A percentile compares a stretch with the other conserved stretches of the same genome.
phyloP scores from a whole-genome alignment of 768 basidiomycete genomes.

The Boletus sensibilis region DNA sequence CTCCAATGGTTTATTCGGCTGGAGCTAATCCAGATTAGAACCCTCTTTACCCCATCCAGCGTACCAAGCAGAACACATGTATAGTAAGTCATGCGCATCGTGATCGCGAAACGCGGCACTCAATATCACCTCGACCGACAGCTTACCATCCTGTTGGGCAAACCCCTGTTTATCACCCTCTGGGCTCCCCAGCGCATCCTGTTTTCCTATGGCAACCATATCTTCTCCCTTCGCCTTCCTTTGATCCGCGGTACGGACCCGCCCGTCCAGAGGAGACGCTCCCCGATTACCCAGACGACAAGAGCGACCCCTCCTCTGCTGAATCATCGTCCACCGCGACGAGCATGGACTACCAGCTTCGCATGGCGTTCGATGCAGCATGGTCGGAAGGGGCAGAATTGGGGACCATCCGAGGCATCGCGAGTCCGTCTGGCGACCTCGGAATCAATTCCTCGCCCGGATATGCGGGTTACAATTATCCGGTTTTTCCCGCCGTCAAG shows the following conservation, averaged over 20 bases:
- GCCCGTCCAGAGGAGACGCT: constrained; percentile 5
- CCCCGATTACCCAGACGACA: constrained; percentile 25
- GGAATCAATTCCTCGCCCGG: constrained; percentile 13
- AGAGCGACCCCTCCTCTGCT: constrained; percentile 27
- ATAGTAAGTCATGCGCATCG: constrained; percentile 14
- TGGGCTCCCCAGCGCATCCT: constrained; percentile 14
- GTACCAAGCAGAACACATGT: constrained; percentile 17
- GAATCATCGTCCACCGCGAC: constrained; percentile 17
- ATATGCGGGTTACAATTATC: constrained; percentile 10
- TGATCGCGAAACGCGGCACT: not conserved
- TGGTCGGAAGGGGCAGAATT: constrained; percentile 2
- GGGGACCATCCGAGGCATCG: not conserved
- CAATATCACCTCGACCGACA: constrained; percentile 11
- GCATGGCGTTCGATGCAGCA: constrained; percentile 3
- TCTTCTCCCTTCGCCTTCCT: constrained; percentile 16
- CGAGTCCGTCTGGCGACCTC: constrained; percentile 8
- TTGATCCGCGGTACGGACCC: constrained; percentile 17
- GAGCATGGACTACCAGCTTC: constrained; percentile 12
- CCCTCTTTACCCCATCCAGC: constrained; percentile 7
- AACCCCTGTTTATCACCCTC: constrained; percentile 20
- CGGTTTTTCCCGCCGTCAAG: constrained; percentile 17
- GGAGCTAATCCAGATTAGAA: constrained; percentile 15
- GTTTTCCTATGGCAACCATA: constrained; percentile 34
- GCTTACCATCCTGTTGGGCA: constrained; percentile 19
- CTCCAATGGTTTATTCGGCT: not conserved